phyloP scores from a whole-genome alignment of 1,284 basidiomycete species.

The Hortiboletus rubellus region DNA sequence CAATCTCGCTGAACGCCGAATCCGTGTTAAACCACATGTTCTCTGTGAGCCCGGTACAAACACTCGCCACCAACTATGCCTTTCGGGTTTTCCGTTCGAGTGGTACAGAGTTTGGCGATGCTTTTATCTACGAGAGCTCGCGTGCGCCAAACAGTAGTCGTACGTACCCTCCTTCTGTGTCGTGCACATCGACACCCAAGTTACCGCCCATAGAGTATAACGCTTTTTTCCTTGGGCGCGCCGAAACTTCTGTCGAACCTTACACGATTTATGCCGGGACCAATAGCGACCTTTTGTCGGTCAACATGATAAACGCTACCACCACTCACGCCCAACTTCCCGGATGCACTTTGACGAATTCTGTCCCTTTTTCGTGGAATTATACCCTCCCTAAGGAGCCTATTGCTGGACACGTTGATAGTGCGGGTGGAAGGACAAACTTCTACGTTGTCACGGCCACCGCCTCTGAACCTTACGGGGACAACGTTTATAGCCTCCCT shows the following conservation, averaged over 20 bases:
- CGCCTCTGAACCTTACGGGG: neutral
- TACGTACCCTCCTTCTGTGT: neutral
- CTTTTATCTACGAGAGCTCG: conserved; percentile 2
- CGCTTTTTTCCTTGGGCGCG: conserved; percentile 15
- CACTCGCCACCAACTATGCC: conserved; percentile 8
- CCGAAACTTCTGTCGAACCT: conserved; percentile 6
- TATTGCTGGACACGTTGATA: conserved; percentile 1
- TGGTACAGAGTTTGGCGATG: neutral
- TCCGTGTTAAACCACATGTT: conserved; percentile 15
- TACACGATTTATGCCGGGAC: conserved; percentile 14
- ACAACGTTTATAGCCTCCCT: neutral
- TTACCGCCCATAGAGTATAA: conserved; percentile 2
- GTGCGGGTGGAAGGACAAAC: conserved; percentile 7
- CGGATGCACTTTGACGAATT: conserved; percentile 5
- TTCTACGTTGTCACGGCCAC: neutral
- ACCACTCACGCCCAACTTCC: conserved; percentile 6
- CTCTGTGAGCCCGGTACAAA: conserved; percentile 8
- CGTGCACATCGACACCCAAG: neutral
- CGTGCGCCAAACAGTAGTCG: conserved; percentile 9
- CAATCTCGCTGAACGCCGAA: conserved; percentile 1
- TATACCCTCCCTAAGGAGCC: neutral
- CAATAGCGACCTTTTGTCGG: conserved; percentile 8
- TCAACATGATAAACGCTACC: neutral
- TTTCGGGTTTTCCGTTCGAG: conserved; percentile 5
- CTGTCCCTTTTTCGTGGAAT: conserved; percentile 9